These are phyloP conservation scores for Pascua guehoae DNA, from an alignment of 1,284 basidiomycete species.

Conservation along the genomic window DNA sequence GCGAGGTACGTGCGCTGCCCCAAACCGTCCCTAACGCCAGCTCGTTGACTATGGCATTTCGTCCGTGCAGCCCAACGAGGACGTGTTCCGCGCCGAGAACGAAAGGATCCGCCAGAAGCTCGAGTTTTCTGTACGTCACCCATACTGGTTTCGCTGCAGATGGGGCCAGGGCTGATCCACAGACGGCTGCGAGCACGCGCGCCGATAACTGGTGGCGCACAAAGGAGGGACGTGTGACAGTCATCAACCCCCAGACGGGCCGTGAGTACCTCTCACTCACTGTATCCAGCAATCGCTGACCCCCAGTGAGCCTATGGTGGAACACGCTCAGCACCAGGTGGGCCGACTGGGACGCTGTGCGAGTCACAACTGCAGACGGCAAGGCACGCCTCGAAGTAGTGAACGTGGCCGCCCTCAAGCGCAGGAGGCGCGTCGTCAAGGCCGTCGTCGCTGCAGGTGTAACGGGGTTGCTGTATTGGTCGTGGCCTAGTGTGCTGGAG, in stretches of 20 bases:
- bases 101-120: slow-evolving; percentile 5
- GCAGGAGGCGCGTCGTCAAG: background rate
- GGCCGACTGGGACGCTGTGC: slow-evolving; percentile 12
- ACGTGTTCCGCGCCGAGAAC: slow-evolving; percentile 15
- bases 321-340: slow-evolving; percentile 5
- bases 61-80: slow-evolving; percentile 16
- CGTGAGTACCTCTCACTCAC: background rate
- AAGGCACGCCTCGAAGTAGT: slow-evolving; percentile 2
- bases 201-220: slow-evolving; percentile 11
- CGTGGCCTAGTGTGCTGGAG: background rate
- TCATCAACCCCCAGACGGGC: slow-evolving; percentile 10
- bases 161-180: no score
- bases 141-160: no score
- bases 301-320: slow-evolving; percentile 2
- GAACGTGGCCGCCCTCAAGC: slow-evolving; percentile 3
- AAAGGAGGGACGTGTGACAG: slow-evolving; percentile 7
- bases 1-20: background rate
- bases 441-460: background rate
- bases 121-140: background rate
- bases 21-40: background rate
- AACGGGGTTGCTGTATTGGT: background rate
- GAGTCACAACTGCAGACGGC: background rate
- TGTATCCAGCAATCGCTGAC: background rate
- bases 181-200: background rate
- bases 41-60: slow-evolving; percentile 17